Conservation (phyloP, 1,284 basidiomycete genomes). For the Puccinia novopanici region DNA sequence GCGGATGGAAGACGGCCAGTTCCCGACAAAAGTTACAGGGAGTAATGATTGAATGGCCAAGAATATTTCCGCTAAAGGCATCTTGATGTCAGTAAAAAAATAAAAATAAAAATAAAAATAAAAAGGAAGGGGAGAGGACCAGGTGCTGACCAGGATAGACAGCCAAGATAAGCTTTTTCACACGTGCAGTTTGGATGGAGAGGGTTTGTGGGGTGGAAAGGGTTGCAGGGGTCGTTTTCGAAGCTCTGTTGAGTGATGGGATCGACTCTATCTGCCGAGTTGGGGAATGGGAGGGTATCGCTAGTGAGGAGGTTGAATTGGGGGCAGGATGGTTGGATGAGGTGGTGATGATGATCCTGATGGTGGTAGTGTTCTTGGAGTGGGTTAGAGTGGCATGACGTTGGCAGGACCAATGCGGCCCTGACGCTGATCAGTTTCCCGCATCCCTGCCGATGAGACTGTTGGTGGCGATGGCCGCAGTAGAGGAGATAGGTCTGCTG, state of each 20-base stretch:
- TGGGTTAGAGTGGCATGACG: neutral
- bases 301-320: neutral
- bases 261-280: constrained; percentile 22
- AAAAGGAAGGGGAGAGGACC: neutral
- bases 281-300: constrained; percentile 24
- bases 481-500: constrained; percentile 24
- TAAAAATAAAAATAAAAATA: neutral
- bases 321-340: neutral
- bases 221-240: constrained; percentile 26
- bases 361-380: neutral
- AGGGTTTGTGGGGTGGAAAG: neutral
- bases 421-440: constrained; percentile 24
- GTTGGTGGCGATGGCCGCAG: constrained; percentile 14
- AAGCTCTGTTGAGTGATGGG: constrained; percentile 13
- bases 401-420: neutral
- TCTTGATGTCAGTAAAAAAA: neutral
- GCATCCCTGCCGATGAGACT: neutral
- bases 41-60: constrained; percentile 15
- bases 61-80: constrained; percentile 35
- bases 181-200: neutral
- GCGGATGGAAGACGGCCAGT: neutral
- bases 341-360: neutral
- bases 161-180: constrained; percentile 37
- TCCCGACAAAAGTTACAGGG: constrained; percentile 28
- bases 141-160: constrained; percentile 42